Conservation (phyloP, 495 filamentous ascomycete species). For the Annulohypoxylon maeteangense region DNA sequence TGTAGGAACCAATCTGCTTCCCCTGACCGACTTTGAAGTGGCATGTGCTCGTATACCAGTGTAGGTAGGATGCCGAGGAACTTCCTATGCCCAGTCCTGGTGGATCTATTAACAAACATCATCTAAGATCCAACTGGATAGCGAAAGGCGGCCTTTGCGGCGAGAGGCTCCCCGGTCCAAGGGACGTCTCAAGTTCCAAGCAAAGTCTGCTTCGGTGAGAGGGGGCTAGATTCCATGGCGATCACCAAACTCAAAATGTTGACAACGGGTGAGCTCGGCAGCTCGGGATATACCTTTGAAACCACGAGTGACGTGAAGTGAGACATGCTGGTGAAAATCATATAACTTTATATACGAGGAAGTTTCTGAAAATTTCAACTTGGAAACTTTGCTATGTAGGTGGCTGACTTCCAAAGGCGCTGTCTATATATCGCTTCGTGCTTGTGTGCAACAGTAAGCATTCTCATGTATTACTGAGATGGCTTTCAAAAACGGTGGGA, state of each 20-base stretch:
- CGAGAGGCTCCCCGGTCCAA: neutral
- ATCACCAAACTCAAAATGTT: conserved; percentile 21
- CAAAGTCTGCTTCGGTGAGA: conserved; percentile 4
- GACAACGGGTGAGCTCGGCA: conserved; percentile 9
- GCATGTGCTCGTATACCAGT: conserved; percentile 22
- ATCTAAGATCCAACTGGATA: conserved; percentile 1
- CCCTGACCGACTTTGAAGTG: neutral
- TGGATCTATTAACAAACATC: conserved; percentile 18
- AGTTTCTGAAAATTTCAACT: conserved; percentile 1
- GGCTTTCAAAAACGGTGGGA: conserved; percentile 24
- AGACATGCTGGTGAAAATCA: neutral
- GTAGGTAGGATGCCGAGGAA: conserved; percentile 28
- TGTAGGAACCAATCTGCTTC: neutral
- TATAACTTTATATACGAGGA: neutral
- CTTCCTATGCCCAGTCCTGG: conserved; percentile 7
- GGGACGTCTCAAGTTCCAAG: neutral
- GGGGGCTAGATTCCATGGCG: conserved; percentile 17
- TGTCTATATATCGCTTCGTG: conserved; percentile 15
- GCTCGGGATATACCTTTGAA: conserved; percentile 9
- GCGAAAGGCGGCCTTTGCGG: conserved; percentile 34
- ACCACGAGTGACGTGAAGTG: neutral
- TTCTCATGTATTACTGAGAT: conserved; percentile 15
- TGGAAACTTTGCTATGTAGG: neutral
- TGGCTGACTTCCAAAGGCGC: neutral
- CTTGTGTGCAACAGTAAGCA: conserved; percentile 33